These are phyloP conservation scores for Wickerhamomyces mucosus DNA, from an alignment of 805 yeast species.

Conservation along the genomic window DNA sequence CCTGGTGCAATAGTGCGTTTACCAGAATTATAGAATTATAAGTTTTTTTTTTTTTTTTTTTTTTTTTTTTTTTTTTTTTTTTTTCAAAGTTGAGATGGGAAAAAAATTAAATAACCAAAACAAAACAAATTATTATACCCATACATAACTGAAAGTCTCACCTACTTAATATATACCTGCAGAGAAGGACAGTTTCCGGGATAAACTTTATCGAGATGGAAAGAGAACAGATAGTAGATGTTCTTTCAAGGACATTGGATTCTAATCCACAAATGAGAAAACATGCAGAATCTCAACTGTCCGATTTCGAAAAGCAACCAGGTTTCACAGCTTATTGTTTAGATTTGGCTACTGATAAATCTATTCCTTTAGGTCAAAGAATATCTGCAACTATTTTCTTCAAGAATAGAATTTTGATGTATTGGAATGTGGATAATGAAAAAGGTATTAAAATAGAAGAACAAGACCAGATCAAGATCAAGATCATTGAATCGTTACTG, in stretches of 20 bases:
- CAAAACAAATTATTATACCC: background rate
- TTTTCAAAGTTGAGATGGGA: constrained; percentile 1
- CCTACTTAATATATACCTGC: too few relatives aligned
- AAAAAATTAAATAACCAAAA: constrained; percentile 13
- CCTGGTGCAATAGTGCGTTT: too few relatives aligned
- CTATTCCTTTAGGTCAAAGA: constrained; percentile 33
- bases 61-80: too few relatives aligned
- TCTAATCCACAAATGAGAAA: constrained; percentile 40
- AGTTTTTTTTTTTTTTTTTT: too few relatives aligned
- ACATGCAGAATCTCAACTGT: constrained; percentile 42
- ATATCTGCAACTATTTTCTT: constrained; percentile 60
- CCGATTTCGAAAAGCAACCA: constrained; percentile 41
- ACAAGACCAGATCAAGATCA: constrained; percentile 43
- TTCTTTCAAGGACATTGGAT: constrained; percentile 46
- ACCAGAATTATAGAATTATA: too few relatives aligned
- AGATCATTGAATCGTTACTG: constrained; percentile 44
- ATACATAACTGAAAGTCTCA: too few relatives aligned
- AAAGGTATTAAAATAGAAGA: constrained; percentile 34
- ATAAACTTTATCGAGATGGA: too few relatives aligned
- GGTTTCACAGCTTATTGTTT: constrained; percentile 50
- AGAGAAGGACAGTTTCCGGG: too few relatives aligned
- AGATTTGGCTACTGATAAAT: constrained; percentile 36
- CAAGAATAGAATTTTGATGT: constrained; percentile 49
- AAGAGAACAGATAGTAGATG: constrained; percentile 36
- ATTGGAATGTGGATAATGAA: constrained; percentile 35